Base-by-base conservation (phyloP, 139 green algal genomes). In the Chlamydomonas applanata region DNA sequence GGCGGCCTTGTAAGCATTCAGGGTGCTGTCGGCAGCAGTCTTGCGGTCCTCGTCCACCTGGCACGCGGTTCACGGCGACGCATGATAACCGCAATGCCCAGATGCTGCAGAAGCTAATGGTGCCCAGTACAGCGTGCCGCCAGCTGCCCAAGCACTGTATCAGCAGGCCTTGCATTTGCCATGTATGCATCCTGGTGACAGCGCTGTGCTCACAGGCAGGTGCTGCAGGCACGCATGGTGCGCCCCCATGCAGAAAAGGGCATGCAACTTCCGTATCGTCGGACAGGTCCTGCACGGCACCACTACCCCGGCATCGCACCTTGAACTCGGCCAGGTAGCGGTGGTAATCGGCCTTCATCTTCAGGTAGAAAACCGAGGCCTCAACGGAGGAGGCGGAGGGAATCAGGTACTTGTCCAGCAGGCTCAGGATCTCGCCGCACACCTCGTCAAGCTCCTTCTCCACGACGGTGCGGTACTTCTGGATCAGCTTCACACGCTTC, bases 301-400 rank as follows among this genome's bases (percentile, higher is more conserved):
- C 7, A 19, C 40, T 86, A 93, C 40, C 40, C 4, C 4, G 16
- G 20, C 3, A 66, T 34, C 62, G 29, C 17, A 63, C 67, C 91
- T 98, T 97, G 90, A 98, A 98, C 91, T 99, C 95, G 14, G 95
- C 95, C 35, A 98, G 88, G 87, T 99, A 99, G 49, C 95, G 90
- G 80, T 97, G 96, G 87, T 99, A 99, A 82, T 99, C 95, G 36
- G 93, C 95, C 77, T 91, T 92, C 87, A 92, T 90, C 85, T 92
- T 92, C 62, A 94, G 88, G 87, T 99, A 99, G 85, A 99, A 99
- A 30, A 99, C 96, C 79, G 97, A 97, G 60, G 89, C 94, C 90
- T 99, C 96, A 53, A 93, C 92, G 19, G 84, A 93, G 67, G 85
- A 90, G 40, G 96, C 94, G 22, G 91, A 90, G 59, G 93, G 93